These are phyloP conservation scores for Pichia cabralensis DNA, from an alignment of 805 yeast species.

Conservation along the genomic window DNA sequence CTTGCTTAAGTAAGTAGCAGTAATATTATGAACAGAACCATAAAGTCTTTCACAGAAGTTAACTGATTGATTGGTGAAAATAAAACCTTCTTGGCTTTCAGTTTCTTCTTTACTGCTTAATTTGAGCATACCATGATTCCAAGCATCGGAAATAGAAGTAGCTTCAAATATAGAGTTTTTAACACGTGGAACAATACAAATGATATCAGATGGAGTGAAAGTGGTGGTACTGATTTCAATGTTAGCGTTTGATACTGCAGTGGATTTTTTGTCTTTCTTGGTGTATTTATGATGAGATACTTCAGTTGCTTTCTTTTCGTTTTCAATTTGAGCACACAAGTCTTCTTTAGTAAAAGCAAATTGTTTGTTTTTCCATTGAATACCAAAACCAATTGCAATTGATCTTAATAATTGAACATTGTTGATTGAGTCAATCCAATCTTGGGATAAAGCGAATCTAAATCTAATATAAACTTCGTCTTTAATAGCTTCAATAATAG, in stretches of 20 bases:
- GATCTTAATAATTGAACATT: conserved; percentile 48
- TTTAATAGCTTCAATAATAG: conserved; percentile 35
- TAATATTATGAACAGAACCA: conserved; percentile 71
- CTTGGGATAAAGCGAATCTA: conserved; percentile 44
- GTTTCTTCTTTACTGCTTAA: conserved; percentile 20
- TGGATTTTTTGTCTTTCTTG: conserved; percentile 21
- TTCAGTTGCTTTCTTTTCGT: neutral
- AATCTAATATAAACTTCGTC: conserved; percentile 51
- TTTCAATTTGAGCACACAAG: conserved; percentile 22
- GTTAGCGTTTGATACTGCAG: conserved; percentile 6
- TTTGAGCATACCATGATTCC: conserved; percentile 45
- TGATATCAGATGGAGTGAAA: conserved; percentile 50
- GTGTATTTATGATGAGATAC: conserved; percentile 21
- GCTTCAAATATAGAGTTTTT: conserved; percentile 64
- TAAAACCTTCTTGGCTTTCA: conserved; percentile 46
- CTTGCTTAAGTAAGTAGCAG: conserved; percentile 57
- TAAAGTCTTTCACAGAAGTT: conserved; percentile 73
- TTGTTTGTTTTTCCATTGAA: conserved; percentile 61
- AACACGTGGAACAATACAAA: conserved; percentile 63
- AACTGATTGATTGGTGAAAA: conserved; percentile 59
- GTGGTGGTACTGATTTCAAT: conserved; percentile 28
- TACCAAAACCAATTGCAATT: conserved; percentile 69
- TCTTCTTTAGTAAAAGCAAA: conserved; percentile 39
- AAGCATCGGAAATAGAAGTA: conserved; percentile 62
- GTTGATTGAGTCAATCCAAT: conserved; percentile 35